phyloP scores from a whole-genome alignment of 495 filamentous ascomycete genomes.

The Daldinia childiae region DNA sequence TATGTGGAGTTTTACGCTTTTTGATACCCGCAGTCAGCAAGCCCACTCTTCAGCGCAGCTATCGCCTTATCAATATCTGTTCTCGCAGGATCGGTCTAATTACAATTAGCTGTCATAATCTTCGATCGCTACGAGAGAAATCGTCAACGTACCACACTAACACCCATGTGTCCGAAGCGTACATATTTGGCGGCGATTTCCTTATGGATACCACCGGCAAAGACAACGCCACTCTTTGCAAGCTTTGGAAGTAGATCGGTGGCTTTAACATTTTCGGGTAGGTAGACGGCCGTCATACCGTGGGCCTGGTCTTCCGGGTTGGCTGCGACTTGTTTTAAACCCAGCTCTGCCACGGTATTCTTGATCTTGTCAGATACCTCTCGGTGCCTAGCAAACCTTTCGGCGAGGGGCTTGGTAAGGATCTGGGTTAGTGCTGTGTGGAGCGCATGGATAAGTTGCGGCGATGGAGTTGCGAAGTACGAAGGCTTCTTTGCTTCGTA shows the following conservation, averaged over 20 bases:
- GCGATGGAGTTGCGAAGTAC: slow-evolving; percentile 96
- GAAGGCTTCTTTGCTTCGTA: slow-evolving; percentile 97
- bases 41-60: slow-evolving; percentile 73
- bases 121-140: slow-evolving; percentile 57
- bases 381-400: slow-evolving; percentile 82
- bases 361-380: slow-evolving; percentile 83
- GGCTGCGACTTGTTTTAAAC: slow-evolving; percentile 83
- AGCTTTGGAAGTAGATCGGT: slow-evolving; percentile 86
- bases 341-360: slow-evolving; percentile 77
- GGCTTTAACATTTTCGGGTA: slow-evolving; percentile 82
- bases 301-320: slow-evolving; percentile 92
- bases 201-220: slow-evolving; percentile 95
- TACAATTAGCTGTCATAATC: slow-evolving; percentile 32
- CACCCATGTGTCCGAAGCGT: slow-evolving; percentile 91
- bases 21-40: slow-evolving; percentile 75
- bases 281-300: slow-evolving; percentile 96
- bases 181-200: slow-evolving; percentile 67
- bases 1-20: slow-evolving; percentile 51
- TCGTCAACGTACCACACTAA: slow-evolving; percentile 71
- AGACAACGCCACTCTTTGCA: slow-evolving; percentile 89
- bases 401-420: slow-evolving; percentile 75
- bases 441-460: slow-evolving; percentile 92
- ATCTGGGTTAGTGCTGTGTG: slow-evolving; percentile 94
- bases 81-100: slow-evolving; percentile 66
- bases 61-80: slow-evolving; percentile 85